phyloP scores from a whole-genome alignment of 164 flowering plant genomes.

The Piper betle region DNA sequence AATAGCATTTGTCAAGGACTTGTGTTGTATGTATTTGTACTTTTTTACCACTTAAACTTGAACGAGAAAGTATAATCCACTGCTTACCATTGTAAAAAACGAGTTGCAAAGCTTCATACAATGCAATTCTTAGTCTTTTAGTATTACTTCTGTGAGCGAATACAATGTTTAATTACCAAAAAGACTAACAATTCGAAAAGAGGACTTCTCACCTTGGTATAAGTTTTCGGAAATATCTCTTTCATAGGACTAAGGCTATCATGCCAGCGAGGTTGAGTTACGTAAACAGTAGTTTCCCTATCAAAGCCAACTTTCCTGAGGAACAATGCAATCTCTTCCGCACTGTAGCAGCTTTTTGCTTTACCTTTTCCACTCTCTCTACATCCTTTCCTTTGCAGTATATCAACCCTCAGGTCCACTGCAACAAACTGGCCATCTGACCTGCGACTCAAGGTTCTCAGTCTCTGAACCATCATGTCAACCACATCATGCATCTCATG shows the following conservation, averaged over 20 bases:
- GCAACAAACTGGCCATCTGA: slow-evolving; percentile 69
- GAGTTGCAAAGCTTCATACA: background rate
- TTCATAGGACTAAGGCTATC: slow-evolving; percentile 57
- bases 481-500: slow-evolving; percentile 68
- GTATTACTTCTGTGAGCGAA: background rate
- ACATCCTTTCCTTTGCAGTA: slow-evolving; percentile 68
- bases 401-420: slow-evolving; percentile 72
- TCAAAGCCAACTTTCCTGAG: slow-evolving; percentile 59
- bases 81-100: background rate
- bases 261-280: slow-evolving; percentile 79
- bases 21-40: background rate
- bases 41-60: background rate
- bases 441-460: slow-evolving; percentile 55
- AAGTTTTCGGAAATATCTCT: slow-evolving; percentile 71
- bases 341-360: slow-evolving; percentile 51
- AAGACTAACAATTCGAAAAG: too few relatives aligned
- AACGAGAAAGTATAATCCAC: background rate
- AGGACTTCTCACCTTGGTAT: slow-evolving; percentile 53
- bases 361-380: slow-evolving; percentile 23
- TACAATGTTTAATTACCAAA: background rate
- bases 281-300: slow-evolving; percentile 57
- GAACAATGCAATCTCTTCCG: slow-evolving; percentile 58
- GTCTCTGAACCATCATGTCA: slow-evolving; percentile 63
- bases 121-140: too few relatives aligned
- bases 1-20: too few relatives aligned